Evolutionary conservation across 2,329 filamentous ascomycete species (phyloP).

Genomic region (Nakataea oryzae): DNA sequence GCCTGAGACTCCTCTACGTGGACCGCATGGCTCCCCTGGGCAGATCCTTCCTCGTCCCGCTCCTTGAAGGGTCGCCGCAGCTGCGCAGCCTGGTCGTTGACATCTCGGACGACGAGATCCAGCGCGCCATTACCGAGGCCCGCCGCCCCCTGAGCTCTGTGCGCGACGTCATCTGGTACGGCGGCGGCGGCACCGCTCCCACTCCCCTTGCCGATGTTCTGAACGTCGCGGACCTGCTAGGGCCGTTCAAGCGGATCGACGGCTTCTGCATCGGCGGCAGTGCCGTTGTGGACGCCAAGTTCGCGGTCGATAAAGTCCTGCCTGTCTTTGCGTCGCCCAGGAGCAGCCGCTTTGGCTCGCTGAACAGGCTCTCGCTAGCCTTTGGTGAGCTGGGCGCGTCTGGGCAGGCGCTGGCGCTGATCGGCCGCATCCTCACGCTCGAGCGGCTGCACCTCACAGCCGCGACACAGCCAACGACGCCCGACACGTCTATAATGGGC

Average conservation of each 20-base stretch:
- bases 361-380: background rate
- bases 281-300: background rate
- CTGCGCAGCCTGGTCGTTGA: background rate
- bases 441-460: background rate
- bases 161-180: background rate
- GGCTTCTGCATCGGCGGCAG: background rate
- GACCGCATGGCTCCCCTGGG: background rate
- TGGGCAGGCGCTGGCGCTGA: background rate
- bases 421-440: background rate
- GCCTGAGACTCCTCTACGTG: background rate
- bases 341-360: background rate
- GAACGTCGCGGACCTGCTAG: background rate
- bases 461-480: background rate
- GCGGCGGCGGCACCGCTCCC: background rate
- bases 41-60: background rate
- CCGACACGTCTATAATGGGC: too few relatives aligned
- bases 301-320: background rate
- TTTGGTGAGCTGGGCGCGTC: background rate
- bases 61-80: background rate
- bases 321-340: background rate
- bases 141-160: background rate
- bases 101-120: background rate
- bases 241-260: background rate
- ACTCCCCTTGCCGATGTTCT: background rate
- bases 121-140: background rate